Percentiles rank a stretch among this genome's conserved stretches.
Evolutionary conservation across 495 filamentous ascomycete genomes (phyloP).

Genomic region (Lasiosphaeris hirsuta): DNA sequence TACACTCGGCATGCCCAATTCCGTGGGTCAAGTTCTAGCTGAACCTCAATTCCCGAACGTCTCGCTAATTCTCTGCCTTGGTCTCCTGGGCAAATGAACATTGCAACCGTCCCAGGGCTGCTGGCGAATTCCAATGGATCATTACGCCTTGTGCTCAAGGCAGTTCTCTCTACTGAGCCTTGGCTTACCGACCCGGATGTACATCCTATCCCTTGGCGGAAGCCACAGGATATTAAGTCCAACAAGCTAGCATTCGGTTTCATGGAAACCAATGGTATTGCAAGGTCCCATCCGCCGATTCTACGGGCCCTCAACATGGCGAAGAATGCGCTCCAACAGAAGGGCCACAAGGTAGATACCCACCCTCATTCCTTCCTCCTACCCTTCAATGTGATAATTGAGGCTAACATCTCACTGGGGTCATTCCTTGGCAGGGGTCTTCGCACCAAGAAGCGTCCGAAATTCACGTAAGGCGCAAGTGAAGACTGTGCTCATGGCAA

Average conservation of each 20-base stretch:
- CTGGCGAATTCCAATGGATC: background rate
- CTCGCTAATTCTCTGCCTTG: too few relatives aligned
- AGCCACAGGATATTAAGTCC: background rate
- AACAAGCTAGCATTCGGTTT: background rate
- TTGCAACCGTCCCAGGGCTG: background rate
- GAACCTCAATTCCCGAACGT: too few relatives aligned
- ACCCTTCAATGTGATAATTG: background rate
- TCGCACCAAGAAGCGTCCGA: background rate
- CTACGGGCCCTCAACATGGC: background rate
- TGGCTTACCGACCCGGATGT: background rate
- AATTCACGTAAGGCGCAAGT: background rate
- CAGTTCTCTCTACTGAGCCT: background rate
- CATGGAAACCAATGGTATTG: background rate
- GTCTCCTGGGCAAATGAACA: background rate
- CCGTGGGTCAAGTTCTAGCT: too few relatives aligned
- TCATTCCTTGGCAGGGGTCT: background rate
- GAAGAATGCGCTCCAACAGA: background rate
- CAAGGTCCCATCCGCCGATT: background rate
- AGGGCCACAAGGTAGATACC: background rate
- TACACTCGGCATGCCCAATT: background rate
- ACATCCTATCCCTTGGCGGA: background rate
- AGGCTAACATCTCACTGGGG: background rate
- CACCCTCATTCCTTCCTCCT: background rate
- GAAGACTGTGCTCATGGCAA: too few relatives aligned
- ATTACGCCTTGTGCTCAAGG: background rate